Conservation (phyloP, 2,329 filamentous ascomycete species). For the Fusarium nygamai region DNA sequence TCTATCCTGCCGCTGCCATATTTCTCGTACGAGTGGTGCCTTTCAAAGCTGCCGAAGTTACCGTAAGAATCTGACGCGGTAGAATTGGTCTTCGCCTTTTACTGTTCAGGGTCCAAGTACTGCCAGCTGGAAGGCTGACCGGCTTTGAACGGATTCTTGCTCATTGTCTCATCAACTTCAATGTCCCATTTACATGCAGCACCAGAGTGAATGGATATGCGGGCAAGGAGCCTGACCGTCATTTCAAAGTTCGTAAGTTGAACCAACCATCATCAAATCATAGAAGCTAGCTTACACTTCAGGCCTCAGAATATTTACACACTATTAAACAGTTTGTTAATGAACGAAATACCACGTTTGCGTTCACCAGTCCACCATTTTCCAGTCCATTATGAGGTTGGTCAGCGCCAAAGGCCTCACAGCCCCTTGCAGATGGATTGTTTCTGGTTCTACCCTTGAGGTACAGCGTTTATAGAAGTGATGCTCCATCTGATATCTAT, state of each 20-base stretch:
- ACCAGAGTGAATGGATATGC: background rate
- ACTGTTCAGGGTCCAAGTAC: background rate
- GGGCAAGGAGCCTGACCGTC: background rate
- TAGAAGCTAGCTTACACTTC: background rate
- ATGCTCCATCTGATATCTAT: background rate
- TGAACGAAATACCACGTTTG: background rate
- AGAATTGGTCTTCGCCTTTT: background rate
- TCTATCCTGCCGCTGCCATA: background rate
- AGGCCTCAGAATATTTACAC: background rate
- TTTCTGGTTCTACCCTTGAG: fast-evolving
- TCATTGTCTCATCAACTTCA: background rate
- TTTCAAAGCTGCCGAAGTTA: background rate
- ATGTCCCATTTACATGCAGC: background rate
- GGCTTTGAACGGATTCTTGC: background rate
- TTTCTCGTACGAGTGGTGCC: background rate
- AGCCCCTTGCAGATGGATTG: background rate
- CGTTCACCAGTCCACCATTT: background rate
- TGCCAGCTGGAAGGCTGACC: background rate
- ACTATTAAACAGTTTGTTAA: background rate
- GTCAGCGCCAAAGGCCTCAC: background rate
- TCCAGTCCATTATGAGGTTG: background rate
- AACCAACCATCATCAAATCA: background rate
- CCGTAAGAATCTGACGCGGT: no score
- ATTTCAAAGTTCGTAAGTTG: background rate
- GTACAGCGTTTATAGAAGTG: background rate